A percentile compares a stretch with the other conserved stretches of the same genome.
These are phyloP conservation scores for Endocarpon pusillum DNA, from an alignment of 495 filamentous ascomycete species.

Conservation along the genomic window DNA sequence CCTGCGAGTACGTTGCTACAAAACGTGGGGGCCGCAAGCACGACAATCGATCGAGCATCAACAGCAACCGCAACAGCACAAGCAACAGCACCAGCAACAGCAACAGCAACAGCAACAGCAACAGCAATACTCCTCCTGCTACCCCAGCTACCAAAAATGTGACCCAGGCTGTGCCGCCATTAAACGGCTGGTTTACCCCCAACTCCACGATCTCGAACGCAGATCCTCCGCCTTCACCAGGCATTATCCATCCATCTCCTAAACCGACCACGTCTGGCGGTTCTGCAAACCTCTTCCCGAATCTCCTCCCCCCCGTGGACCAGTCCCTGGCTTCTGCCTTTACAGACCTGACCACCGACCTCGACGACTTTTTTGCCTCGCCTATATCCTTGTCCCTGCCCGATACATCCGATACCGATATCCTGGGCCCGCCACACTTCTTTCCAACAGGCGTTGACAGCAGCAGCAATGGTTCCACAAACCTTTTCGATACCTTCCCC, in stretches of 20 bases:
- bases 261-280: conserved; percentile 1
- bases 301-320: conserved; percentile 5
- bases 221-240: conserved; percentile 1
- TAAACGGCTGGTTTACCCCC: not conserved
- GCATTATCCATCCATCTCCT: conserved; percentile 1
- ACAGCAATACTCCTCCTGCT: not conserved
- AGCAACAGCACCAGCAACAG: not conserved
- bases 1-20: conserved; percentile 37
- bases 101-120: not conserved
- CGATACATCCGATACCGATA: conserved; percentile 2
- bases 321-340: conserved; percentile 3
- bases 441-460: conserved; percentile 2
- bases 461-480: conserved; percentile 1
- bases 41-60: conserved; percentile 5
- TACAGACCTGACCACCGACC: conserved; percentile 3
- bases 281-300: conserved; percentile 4
- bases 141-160: not conserved
- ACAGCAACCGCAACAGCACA: not conserved
- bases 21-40: conserved; percentile 21
- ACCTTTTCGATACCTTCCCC: conserved; percentile 1
- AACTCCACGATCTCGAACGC: not conserved
- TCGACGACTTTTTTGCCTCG: conserved; percentile 8
- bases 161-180: not conserved
- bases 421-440: conserved; percentile 1
- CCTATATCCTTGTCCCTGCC: conserved; percentile 7